A percentile compares a stretch with the other conserved stretches of the same genome.
These are phyloP conservation scores for Xylaria sp. DNA, from an alignment of 2,329 filamentous ascomycete species.

Conservation along the genomic window DNA sequence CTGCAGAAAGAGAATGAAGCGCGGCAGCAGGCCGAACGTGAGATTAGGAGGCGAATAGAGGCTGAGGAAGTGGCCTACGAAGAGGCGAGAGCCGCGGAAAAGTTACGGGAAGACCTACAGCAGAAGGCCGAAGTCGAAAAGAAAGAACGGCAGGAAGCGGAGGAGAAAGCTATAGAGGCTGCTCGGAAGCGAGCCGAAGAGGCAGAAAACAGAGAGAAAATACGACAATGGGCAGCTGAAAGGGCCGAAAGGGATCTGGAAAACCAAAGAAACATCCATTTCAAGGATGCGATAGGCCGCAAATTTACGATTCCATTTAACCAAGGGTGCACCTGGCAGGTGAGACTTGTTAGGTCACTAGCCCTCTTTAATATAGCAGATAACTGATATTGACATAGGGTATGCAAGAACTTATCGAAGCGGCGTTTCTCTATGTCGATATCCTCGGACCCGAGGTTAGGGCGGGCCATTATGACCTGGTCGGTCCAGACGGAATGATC, in stretches of 20 bases:
- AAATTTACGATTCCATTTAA: slow-evolving; percentile 32
- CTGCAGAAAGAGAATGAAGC: slow-evolving; percentile 25
- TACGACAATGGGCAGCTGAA: slow-evolving; percentile 30
- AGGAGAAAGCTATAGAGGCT: slow-evolving; percentile 10
- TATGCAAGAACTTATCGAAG: slow-evolving; percentile 83
- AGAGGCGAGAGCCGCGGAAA: slow-evolving; percentile 19
- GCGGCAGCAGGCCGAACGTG: slow-evolving; percentile 16
- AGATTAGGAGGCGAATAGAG: slow-evolving; percentile 16
- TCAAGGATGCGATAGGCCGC: slow-evolving; percentile 35
- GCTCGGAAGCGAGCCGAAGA: slow-evolving; percentile 23
- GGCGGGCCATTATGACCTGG: slow-evolving; percentile 79
- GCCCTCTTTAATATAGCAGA: background rate
- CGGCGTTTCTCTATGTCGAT: slow-evolving; percentile 82
- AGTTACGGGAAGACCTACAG: slow-evolving; percentile 16
- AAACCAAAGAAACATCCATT: slow-evolving; percentile 27
- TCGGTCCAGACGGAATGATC: slow-evolving; percentile 79
- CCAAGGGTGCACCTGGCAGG: slow-evolving; percentile 29
- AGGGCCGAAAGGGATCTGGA: slow-evolving; percentile 28
- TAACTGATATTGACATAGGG: slow-evolving; percentile 60
- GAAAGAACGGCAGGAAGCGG: slow-evolving; percentile 20
- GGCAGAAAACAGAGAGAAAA: slow-evolving; percentile 13
- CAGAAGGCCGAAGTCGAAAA: slow-evolving; percentile 21
- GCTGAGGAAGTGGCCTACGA: slow-evolving; percentile 22
- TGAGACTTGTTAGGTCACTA: slow-evolving; percentile 4
- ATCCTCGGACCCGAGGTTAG: slow-evolving; percentile 76